Evolutionary conservation across 1,284 basidiomycete species (phyloP).

Genomic region (Heterobasidion parviporum): DNA sequence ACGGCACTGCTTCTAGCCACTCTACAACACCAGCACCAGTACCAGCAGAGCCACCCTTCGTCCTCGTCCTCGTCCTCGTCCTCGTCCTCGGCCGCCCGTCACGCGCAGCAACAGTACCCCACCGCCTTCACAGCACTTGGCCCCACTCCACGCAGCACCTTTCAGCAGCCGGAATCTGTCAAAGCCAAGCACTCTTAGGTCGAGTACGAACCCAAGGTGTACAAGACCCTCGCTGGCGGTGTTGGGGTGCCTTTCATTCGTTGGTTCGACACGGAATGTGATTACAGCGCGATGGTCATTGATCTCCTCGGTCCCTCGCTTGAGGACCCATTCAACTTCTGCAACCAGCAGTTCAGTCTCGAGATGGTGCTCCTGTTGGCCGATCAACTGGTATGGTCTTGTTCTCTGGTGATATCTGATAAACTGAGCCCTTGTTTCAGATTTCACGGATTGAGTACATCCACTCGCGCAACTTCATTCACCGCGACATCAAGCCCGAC

Average conservation of each 20-base stretch:
- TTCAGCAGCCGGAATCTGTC: conserved; percentile 96
- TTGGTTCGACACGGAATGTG: conserved; percentile 98
- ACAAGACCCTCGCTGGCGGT: conserved; percentile 96
- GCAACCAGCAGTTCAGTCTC: conserved; percentile 92
- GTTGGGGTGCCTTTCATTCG: conserved; percentile 97
- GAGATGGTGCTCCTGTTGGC: conserved; percentile 97
- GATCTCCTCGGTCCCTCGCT: conserved; percentile 96
- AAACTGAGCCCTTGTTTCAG: conserved; percentile 30
- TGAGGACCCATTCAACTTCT: conserved; percentile 99
- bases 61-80: too few species aligned
- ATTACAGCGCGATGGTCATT: conserved; percentile 99
- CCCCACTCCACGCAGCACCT: too few species aligned
- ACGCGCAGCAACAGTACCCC: neutral
- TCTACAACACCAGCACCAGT: neutral
- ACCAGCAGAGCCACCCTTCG: conserved; percentile 10
- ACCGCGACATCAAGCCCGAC: conserved; percentile 99
- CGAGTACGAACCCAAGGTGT: conserved; percentile 96
- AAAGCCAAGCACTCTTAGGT: conserved; percentile 99
- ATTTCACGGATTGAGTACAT: conserved; percentile 99
- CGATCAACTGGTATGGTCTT: conserved; percentile 79
- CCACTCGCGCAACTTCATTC: conserved; percentile 99
- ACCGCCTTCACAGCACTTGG: conserved; percentile 8
- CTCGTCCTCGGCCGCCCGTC: too few species aligned
- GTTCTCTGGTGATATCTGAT: conserved; percentile 8
- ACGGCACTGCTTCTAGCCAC: too few species aligned